Evolutionary conservation across 75 land plant species (phyloP).

Genomic region (Sequoia sempervirens): DNA sequence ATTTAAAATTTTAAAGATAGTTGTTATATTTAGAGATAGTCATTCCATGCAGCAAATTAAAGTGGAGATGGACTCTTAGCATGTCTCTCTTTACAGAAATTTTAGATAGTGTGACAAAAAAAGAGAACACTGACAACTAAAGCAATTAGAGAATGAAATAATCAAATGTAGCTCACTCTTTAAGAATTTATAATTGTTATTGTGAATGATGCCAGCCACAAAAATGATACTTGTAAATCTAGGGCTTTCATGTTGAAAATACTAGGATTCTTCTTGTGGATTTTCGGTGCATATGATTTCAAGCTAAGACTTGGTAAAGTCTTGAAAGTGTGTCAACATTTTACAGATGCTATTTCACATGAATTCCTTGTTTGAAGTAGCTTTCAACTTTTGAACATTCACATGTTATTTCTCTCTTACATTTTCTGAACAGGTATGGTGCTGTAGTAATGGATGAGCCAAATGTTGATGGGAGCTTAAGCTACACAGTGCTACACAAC

Average conservation of each 20-base stretch:
- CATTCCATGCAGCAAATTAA: no score
- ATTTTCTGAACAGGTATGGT: constrained; percentile 51
- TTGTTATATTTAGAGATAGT: no score
- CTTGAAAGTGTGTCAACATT: background rate
- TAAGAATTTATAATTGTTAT: no score
- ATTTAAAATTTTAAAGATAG: no score
- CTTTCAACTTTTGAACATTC: background rate
- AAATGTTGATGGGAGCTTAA: constrained; percentile 57
- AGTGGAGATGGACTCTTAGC: no score
- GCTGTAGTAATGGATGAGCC: constrained; percentile 69
- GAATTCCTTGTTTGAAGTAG: background rate
- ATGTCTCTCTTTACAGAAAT: no score
- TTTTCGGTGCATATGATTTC: constrained; percentile 7
- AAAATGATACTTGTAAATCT: no score
- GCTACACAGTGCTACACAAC: constrained; percentile 68
- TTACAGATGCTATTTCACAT: background rate
- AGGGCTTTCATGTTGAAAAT: background rate
- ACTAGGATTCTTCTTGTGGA: background rate
- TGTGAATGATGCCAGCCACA: no score
- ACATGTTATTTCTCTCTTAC: background rate
- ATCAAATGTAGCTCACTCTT: no score
- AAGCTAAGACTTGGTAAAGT: background rate
- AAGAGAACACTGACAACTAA: no score
- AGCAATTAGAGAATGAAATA: no score
- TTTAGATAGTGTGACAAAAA: no score